Evolutionary conservation across 228 moss, liverwort and hornwort species (phyloP).

Genomic region (Sphagnum fallax): DNA sequence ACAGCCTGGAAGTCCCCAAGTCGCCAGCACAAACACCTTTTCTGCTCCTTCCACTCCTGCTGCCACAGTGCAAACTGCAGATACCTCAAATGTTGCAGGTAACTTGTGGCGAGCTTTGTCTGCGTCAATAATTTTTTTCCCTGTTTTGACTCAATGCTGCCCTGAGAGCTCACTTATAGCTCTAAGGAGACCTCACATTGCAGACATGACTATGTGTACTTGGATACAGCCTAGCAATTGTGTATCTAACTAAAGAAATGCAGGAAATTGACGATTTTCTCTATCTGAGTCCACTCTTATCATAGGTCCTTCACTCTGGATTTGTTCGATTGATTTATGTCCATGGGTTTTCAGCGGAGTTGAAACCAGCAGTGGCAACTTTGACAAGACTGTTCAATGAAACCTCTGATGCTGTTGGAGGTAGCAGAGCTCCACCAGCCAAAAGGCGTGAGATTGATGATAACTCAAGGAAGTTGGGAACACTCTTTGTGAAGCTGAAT

Average conservation of each 20-base stretch:
- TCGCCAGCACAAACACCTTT: slow-evolving; percentile 19
- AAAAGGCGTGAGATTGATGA: slow-evolving; percentile 94
- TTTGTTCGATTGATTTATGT: no score
- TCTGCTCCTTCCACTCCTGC: slow-evolving; percentile 49
- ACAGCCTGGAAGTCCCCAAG: slow-evolving; percentile 50
- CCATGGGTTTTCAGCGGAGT: slow-evolving; percentile 46
- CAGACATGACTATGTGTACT: no score
- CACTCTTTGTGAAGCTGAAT: slow-evolving; percentile 90
- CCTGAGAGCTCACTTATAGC: no score
- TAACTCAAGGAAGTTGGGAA: slow-evolving; percentile 85
- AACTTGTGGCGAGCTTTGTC: background rate
- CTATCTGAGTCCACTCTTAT: no score
- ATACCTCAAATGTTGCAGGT: slow-evolving; percentile 87
- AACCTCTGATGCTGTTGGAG: slow-evolving; percentile 73
- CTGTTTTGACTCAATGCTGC: background rate
- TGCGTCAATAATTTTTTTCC: background rate
- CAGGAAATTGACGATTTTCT: no score
- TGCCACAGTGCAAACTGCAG: slow-evolving; percentile 79
- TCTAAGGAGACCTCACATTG: no score
- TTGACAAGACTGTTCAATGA: slow-evolving; percentile 83
- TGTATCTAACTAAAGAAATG: no score
- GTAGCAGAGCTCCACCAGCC: slow-evolving; percentile 67
- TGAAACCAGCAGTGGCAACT: slow-evolving; percentile 73
- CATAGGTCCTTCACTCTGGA: no score
- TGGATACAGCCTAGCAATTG: no score